These are phyloP conservation scores for Kurtzmaniella fragi DNA, from an alignment of 805 yeast species.

Conservation along the genomic window DNA sequence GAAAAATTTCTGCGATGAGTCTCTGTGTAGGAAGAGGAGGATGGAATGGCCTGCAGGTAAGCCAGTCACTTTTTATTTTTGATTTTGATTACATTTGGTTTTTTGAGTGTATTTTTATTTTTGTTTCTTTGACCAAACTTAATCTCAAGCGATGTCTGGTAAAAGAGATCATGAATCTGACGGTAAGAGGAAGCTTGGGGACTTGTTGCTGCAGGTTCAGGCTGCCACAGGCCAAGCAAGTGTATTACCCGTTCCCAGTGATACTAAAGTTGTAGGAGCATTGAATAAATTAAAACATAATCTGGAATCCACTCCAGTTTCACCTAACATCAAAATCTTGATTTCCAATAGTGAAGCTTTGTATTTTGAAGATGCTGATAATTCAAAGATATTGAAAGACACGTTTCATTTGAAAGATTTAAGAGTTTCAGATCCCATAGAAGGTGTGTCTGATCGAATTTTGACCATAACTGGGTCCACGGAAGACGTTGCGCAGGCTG, in stretches of 20 bases:
- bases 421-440: conserved; percentile 13
- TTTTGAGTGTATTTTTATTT: too few species aligned
- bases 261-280: conserved; percentile 19
- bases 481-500: conserved; percentile 17
- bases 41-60: not conserved
- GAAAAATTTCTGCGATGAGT: conserved; percentile 4
- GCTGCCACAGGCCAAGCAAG: not conserved
- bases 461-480: conserved; percentile 24
- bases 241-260: conserved; percentile 13
- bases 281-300: conserved; percentile 11
- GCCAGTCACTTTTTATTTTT: too few species aligned
- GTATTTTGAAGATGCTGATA: conserved; percentile 13
- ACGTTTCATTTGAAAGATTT: conserved; percentile 18
- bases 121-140: too few species aligned
- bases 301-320: too few species aligned
- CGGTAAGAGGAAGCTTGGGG: too few species aligned
- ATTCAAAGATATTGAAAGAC: conserved; percentile 11
- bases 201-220: too few species aligned
- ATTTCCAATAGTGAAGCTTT: conserved; percentile 21
- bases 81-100: too few species aligned
- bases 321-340: conserved; percentile 8
- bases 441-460: conserved; percentile 27
- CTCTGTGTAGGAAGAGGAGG: conserved; percentile 2
- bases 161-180: too few species aligned
- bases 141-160: too few species aligned